Evolutionary conservation across 805 yeast genomes (phyloP), one percentile per base, ranked within the genome.

Genomic region (Ogataea ganodermae): DNA sequence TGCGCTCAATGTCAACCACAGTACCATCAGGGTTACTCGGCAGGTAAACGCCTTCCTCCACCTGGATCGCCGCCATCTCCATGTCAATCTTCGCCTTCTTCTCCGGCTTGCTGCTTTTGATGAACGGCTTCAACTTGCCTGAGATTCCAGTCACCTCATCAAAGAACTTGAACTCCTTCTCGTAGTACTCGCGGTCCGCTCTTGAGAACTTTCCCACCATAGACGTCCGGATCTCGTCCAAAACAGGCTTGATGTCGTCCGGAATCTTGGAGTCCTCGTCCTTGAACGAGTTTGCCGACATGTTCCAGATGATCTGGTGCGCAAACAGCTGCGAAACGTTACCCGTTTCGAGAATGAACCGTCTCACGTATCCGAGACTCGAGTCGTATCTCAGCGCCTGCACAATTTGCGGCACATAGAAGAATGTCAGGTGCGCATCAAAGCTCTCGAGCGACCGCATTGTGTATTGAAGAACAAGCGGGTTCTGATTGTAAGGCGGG

Each of bases 221-320:
- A 36, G 73, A 68, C 7, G 71, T 71, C 53, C 86, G 82, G 26
- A 92, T 87, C 36, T 72, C 73, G 63, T 92, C 97, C 53, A 94
- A 73, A 2, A 75, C 75, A 1, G 97, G 97, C 66, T 92, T 92
- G 60, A 92, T 72, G 1, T 79, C 73, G 67, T 91, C 96, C 3
- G 95, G 94, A 6, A 79, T 75, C 0, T 81, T 73, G 0, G 89
- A 84, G 8, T 92, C 96, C 58, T 92, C 98, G 62, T 88, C 97
- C 57, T 84, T 86, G 67, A 79, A 94, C 52, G 90, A 81, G 62
- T 95, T 94, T 1, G 99, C 98, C 60, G 86, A 69, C 87, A 94
- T 89, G 61, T 94, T 94, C 99, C 99, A 94, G 46, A 94, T 89
- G 55, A 94, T 91, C 68, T 94, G 99, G 67, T 94, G 99, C 0